Evolutionary conservation across 345 rosid genomes (phyloP).

Genomic region (Gossypium rotundifolium): DNA sequence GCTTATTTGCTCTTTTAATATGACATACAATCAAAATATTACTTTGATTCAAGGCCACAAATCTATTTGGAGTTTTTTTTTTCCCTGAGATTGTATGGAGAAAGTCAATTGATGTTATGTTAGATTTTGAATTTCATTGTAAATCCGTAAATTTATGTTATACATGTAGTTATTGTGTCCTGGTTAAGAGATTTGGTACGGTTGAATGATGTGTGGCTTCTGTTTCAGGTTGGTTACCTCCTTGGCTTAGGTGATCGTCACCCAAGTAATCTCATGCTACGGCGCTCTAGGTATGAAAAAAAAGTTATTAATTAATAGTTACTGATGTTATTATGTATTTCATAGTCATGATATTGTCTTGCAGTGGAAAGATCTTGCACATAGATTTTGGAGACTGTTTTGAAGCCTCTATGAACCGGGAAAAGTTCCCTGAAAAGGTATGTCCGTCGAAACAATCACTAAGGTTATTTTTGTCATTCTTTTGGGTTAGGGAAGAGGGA

Average conservation of each 20-base stretch:
- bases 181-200: background rate
- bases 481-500: background rate
- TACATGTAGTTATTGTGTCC: background rate
- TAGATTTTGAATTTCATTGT: background rate
- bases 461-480: background rate
- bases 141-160: background rate
- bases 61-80: background rate
- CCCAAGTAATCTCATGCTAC: slow-evolving; percentile 96
- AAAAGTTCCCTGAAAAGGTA: slow-evolving; percentile 98
- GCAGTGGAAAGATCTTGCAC: slow-evolving; percentile 95
- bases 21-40: background rate
- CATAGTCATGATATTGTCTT: slow-evolving; percentile 20
- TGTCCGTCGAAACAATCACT: background rate
- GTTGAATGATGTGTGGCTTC: slow-evolving; percentile 4
- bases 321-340: slow-evolving; percentile 1
- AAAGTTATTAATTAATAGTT: background rate
- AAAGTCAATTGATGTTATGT: background rate
- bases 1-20: background rate
- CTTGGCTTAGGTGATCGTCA: slow-evolving; percentile 99
- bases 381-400: slow-evolving; percentile 99
- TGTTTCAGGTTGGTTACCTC: slow-evolving; percentile 89
- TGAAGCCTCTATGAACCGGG: slow-evolving; percentile 98
- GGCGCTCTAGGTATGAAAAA: slow-evolving; percentile 71
- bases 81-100: background rate
- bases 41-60: background rate